Evolutionary conservation across 371 early-diverging fungal species (phyloP).

Genomic region (Mucor lusitanicus): DNA sequence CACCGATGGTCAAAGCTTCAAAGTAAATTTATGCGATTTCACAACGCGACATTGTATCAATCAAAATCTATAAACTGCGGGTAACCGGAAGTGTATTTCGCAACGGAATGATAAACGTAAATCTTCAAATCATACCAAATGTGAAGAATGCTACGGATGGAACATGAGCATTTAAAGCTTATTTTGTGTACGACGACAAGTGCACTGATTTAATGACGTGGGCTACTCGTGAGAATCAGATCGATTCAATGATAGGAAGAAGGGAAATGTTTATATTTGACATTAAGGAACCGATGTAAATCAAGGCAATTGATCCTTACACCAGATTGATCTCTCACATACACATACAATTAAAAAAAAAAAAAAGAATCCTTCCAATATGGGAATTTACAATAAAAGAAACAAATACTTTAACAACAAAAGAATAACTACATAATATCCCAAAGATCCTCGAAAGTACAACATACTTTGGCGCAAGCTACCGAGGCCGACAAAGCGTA

Average conservation of each 20-base stretch:
- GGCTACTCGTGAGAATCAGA: background rate
- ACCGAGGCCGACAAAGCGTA: constrained; percentile 95
- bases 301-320: background rate
- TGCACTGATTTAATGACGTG: background rate
- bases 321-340: background rate
- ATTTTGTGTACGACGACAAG: background rate
- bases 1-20: no score
- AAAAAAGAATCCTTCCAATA: background rate
- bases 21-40: no score
- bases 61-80: no score
- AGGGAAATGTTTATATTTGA: background rate
- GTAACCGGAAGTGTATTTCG: no score
- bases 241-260: background rate
- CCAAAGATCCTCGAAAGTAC: constrained; percentile 87
- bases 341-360: no score
- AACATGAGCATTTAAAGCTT: background rate
- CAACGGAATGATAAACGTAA: no score
- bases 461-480: constrained; percentile 89
- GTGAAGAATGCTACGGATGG: no score
- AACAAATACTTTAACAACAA: background rate
- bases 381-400: constrained; percentile 12
- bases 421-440: constrained; percentile 60
- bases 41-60: no score
- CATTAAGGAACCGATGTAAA: background rate
- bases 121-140: no score